Evolutionary conservation across 441 rosid genomes (phyloP), one percentile per base, ranked within the genome.

Genomic region (Theobroma grandiflorum): DNA sequence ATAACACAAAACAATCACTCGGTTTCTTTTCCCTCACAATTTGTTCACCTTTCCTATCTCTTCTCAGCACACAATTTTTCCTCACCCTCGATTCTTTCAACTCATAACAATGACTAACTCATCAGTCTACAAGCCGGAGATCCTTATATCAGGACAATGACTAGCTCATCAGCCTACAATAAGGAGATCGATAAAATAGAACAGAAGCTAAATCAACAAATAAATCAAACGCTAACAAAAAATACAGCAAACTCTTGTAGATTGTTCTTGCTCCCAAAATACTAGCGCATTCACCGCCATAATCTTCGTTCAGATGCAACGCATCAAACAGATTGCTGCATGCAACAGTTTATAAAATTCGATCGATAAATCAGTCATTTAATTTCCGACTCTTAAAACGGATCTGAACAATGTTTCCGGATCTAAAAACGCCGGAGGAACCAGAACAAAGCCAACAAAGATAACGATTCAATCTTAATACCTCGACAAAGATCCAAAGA

Each of bases 1-100:
- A 82, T 72, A 55, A 82, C 85, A 76, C 49, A 79, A 11, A 11
- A 16, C 31, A 53, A 12, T 58, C 15, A 77, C 37, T 26, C 22
- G 10, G 18, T 55, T 67, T 43, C 49, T 78, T 64, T 73, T 52
- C 67, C 71, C 37, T 42, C 67, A 43, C 59, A 22, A 14, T 20
- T 6, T 6, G 5, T 76, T 76, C 58, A 20, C 20, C 49, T 76
- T 52, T 53, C 71, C 6, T 26, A 10, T 26, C 4, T 14, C 11
- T n/a, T 72, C 59, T 40, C 1, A 45, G 9, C 35, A 67, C 5
- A 45, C 40, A 6, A 31, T 11, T 62, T 26, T 20, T 57, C 2
- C 33, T 2, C 38, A 45, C 45, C 5, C 43, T 61, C 18, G 3
- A 35, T 63, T 35, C 37, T 64, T 74, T 66, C 80, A 42, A 26